Conservation (phyloP, 1,139 yeast genomes). For the Chernovozyma aurita region DNA sequence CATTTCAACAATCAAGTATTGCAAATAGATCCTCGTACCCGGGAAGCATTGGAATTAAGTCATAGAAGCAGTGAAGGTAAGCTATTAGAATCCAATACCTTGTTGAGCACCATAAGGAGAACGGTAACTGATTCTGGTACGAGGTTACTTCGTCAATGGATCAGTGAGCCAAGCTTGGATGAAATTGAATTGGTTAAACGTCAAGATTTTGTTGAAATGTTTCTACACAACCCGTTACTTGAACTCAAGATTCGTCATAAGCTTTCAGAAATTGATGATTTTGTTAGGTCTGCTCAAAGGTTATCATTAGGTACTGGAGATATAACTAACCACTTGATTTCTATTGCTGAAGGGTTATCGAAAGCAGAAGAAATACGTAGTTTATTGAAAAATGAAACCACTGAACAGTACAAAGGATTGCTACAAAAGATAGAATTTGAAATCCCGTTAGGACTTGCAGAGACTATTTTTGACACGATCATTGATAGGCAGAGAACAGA, state of each 20-base stretch:
- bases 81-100: constrained; percentile 61
- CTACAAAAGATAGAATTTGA: constrained; percentile 12
- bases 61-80: constrained; percentile 46
- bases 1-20: constrained; percentile 48
- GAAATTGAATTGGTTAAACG: constrained; percentile 51
- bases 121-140: constrained; percentile 84
- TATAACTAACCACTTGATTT: constrained; percentile 24
- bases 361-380: constrained; percentile 22
- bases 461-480: not conserved
- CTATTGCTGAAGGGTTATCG: constrained; percentile 30
- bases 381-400: constrained; percentile 15
- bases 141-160: constrained; percentile 72
- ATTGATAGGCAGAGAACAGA: not conserved
- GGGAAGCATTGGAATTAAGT: constrained; percentile 73
- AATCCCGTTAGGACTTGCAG: not conserved
- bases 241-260: constrained; percentile 23
- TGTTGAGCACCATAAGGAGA: constrained; percentile 60
- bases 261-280: constrained; percentile 31
- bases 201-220: constrained; percentile 57
- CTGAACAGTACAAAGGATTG: constrained; percentile 17
- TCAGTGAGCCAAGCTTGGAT: constrained; percentile 73
- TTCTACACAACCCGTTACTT: constrained; percentile 37
- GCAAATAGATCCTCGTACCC: constrained; percentile 80
- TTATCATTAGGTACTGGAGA: constrained; percentile 36
- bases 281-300: constrained; percentile 34